Evolutionary conservation across 352 stramenopile species (phyloP).

Genomic region (Pythium utonaiense): DNA sequence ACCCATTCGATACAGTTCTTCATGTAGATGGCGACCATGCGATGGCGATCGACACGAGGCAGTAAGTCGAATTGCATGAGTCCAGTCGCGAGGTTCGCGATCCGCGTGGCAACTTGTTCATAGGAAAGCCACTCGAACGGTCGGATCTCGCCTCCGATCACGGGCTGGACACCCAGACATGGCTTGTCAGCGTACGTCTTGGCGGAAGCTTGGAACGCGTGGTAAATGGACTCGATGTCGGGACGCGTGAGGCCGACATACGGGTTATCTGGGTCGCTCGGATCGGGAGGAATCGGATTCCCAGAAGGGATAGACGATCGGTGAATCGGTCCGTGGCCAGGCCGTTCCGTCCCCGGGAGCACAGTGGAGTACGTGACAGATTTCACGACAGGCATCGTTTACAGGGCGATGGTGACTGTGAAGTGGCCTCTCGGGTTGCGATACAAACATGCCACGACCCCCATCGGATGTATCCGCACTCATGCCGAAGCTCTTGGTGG

Average conservation of each 20-base stretch:
- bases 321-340: slow-evolving; percentile 40
- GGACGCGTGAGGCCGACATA: slow-evolving; percentile 38
- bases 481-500: not conserved
- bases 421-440: not conserved
- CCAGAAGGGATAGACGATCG: slow-evolving; percentile 28
- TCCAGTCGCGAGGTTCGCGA: slow-evolving; percentile 35
- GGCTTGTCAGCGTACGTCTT: slow-evolving; percentile 25
- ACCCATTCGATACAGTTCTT: slow-evolving; percentile 97
- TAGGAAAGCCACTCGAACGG: slow-evolving; percentile 64
- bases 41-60: slow-evolving; percentile 35
- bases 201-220: slow-evolving; percentile 39
- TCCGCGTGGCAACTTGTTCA: slow-evolving; percentile 33
- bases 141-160: slow-evolving; percentile 29
- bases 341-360: slow-evolving; percentile 39
- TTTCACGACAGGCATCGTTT: slow-evolving; percentile 28
- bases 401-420: not conserved
- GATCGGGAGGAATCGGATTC: slow-evolving; percentile 31
- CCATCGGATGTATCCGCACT: no score
- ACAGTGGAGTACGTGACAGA: slow-evolving; percentile 44
- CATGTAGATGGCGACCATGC: slow-evolving; percentile 93
- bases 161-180: slow-evolving; percentile 40
- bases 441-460: no score
- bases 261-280: slow-evolving; percentile 29
- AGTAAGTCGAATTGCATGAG: slow-evolving; percentile 48
- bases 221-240: slow-evolving; percentile 39